Evolutionary conservation across 2,329 filamentous ascomycete species (phyloP).

Genomic region (Berkeleyomyces rouxiae): DNA sequence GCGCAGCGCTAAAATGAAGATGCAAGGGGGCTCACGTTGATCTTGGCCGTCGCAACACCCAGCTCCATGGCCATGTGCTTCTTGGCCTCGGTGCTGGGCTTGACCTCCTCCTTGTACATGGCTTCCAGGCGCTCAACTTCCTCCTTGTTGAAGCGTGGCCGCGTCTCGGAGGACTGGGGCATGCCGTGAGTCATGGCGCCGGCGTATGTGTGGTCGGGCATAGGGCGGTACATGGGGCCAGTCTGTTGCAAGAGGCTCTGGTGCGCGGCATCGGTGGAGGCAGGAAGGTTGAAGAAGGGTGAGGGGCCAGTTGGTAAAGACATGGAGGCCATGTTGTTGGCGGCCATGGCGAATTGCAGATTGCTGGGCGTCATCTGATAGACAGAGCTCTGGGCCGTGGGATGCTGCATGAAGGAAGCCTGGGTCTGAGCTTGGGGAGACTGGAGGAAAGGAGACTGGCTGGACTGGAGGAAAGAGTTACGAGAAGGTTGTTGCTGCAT

Average conservation of each 20-base stretch:
- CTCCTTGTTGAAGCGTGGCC: slow-evolving; percentile 39
- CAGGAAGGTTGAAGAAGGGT: background rate
- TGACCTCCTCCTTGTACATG: slow-evolving; percentile 47
- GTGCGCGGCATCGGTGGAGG: background rate
- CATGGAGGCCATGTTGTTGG: slow-evolving; percentile 1
- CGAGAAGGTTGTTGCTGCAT: background rate
- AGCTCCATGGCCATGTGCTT: slow-evolving; percentile 44
- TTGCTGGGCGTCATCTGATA: background rate
- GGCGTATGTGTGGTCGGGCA: background rate
- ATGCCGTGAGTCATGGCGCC: background rate
- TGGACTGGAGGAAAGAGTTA: background rate
- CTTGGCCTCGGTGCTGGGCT: slow-evolving; percentile 45
- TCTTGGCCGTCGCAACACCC: slow-evolving; percentile 44
- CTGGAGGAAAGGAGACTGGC: background rate
- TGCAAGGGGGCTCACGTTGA: slow-evolving; percentile 34
- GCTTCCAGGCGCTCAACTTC: slow-evolving; percentile 42
- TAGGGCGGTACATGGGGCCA: background rate
- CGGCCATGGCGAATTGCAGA: background rate
- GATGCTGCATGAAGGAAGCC: background rate
- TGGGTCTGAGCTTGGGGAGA: background rate
- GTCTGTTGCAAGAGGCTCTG: background rate
- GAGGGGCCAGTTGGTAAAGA: background rate
- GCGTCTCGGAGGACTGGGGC: slow-evolving; percentile 26
- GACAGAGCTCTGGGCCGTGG: background rate
- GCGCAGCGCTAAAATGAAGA: background rate